Evolutionary conservation across 2,329 filamentous ascomycete genomes (phyloP).

Genomic region (Ramichloridium luteum): DNA sequence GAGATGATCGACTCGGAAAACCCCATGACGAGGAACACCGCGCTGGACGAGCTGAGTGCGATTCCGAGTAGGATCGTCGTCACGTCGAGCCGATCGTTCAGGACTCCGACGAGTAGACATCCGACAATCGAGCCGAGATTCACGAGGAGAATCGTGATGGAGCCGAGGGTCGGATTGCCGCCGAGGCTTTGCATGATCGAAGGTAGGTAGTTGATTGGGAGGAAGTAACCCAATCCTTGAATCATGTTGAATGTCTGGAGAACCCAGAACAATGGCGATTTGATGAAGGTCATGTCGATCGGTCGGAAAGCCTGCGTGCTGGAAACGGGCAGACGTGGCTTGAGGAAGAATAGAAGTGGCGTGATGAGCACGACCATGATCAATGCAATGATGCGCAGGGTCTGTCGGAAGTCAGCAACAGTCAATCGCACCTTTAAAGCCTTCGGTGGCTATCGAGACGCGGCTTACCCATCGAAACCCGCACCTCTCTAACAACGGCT

Average conservation of each 20-base stretch:
- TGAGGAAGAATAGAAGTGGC: slow-evolving; percentile 13
- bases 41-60: slow-evolving; percentile 24
- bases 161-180: slow-evolving; percentile 24
- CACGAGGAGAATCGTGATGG: slow-evolving; percentile 28
- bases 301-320: slow-evolving; percentile 17
- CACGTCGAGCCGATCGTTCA: slow-evolving; percentile 30
- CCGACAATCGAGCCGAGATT: slow-evolving; percentile 30
- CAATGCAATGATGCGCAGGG: slow-evolving; percentile 9
- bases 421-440: no score
- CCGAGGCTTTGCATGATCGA: slow-evolving; percentile 28
- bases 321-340: slow-evolving; percentile 17
- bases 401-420: slow-evolving; percentile 6
- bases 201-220: slow-evolving; percentile 33
- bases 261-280: slow-evolving; percentile 28
- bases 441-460: background rate
- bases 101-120: slow-evolving; percentile 26
- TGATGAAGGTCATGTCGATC: slow-evolving; percentile 27
- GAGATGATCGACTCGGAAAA: slow-evolving; percentile 30
- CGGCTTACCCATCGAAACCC: slow-evolving; percentile 24
- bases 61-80: slow-evolving; percentile 28
- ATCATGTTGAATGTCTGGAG: slow-evolving; percentile 32
- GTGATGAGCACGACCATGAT: slow-evolving; percentile 8
- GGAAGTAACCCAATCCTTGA: slow-evolving; percentile 32
- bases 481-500: slow-evolving; percentile 31
- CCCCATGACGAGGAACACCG: slow-evolving; percentile 35